Conservation (phyloP, 805 yeast genomes). For the Zygoascus ofunaensis region DNA sequence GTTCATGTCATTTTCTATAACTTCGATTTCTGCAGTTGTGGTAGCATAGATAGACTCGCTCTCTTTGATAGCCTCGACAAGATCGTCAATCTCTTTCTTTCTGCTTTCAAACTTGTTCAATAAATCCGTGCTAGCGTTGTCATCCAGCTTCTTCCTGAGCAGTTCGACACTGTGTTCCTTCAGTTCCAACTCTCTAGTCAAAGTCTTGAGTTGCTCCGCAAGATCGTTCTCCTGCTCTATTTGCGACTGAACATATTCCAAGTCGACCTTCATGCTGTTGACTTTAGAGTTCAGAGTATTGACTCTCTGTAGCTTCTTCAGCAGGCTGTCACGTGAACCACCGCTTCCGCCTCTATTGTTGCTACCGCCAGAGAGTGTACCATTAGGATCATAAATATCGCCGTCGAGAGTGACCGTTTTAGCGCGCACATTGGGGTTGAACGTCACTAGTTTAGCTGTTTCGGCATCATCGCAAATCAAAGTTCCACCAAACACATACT, state of each 20-base stretch:
- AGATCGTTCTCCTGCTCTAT: slow-evolving; percentile 34
- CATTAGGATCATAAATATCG: slow-evolving; percentile 92
- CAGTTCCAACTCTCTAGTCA: slow-evolving; percentile 23
- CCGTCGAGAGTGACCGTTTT: slow-evolving; percentile 88
- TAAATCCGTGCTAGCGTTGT: slow-evolving; percentile 21
- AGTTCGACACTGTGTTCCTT: slow-evolving; percentile 26
- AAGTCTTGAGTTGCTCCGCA: slow-evolving; percentile 16
- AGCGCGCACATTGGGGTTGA: slow-evolving; percentile 68
- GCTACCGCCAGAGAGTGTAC: slow-evolving; percentile 94
- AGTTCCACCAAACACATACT: slow-evolving; percentile 84
- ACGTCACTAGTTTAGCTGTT: slow-evolving; percentile 82
- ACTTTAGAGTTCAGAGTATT: slow-evolving; percentile 39
- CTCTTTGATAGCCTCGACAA: slow-evolving; percentile 33
- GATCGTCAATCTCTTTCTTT: slow-evolving; percentile 37
- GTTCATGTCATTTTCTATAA: slow-evolving; percentile 63
- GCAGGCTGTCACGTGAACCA: slow-evolving; percentile 35
- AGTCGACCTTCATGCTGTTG: slow-evolving; percentile 34
- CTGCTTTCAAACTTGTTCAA: slow-evolving; percentile 28
- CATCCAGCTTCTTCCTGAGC: slow-evolving; percentile 19
- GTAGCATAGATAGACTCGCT: slow-evolving; percentile 28
- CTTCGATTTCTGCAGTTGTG: slow-evolving; percentile 37
- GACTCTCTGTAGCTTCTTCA: slow-evolving; percentile 57
- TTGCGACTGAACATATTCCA: slow-evolving; percentile 34
- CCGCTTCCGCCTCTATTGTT: slow-evolving; percentile 47
- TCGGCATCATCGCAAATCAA: slow-evolving; percentile 80